Evolutionary conservation across 352 stramenopile species (phyloP), one percentile per base, ranked within the genome.

Genomic region (Phytopythium sindhum): DNA sequence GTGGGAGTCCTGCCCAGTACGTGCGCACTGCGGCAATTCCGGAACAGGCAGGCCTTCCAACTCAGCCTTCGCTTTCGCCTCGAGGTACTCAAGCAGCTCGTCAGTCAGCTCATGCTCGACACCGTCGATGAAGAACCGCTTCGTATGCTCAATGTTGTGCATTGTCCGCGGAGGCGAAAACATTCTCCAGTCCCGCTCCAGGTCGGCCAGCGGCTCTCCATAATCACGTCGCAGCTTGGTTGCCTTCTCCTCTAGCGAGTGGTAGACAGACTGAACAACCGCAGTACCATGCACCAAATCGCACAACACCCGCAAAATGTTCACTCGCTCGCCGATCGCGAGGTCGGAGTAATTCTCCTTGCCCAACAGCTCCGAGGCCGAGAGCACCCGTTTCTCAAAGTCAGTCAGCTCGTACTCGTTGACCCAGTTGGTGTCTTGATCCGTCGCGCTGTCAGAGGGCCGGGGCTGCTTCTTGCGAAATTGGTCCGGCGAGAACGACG

Each of bases 91-190:
- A 17, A 95, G 63, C 8, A 95, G 55, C 23, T 90, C 80, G 45
- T 93, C 84, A 2, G 84, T 90, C 15, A 95, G 63, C 1, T 90
- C 80, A 55, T 78, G 81, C 33, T 90, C 78, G 11, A 84, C 75
- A 0, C 86, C 80, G 66, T 95, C 80, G 48, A 93, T 81, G 53
- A 89, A 84, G 29, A 95, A 91, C 17, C 74, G 81, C 24, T 79
- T 78, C 0, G 82, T 93, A 7, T 68, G 65, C 21, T 91, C 81
- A 48, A 90, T 68, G 54, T 74, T 67, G 42, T 84, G 78, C 17
- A 70, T 74, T 11, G 69, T 69, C 17, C 71, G 73, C 23, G 74
- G 69, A 35, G 80, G 80, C 17, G 41, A 60, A 51, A 91, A 95
- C 14, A 59, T 50, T 4, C 84, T 60, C 86, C 86, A 95, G 35